Percentiles rank a stretch among this genome's conserved stretches.
phyloP scores from a whole-genome alignment of 768 basidiomycete species.

The Phaffia tasmanica region DNA sequence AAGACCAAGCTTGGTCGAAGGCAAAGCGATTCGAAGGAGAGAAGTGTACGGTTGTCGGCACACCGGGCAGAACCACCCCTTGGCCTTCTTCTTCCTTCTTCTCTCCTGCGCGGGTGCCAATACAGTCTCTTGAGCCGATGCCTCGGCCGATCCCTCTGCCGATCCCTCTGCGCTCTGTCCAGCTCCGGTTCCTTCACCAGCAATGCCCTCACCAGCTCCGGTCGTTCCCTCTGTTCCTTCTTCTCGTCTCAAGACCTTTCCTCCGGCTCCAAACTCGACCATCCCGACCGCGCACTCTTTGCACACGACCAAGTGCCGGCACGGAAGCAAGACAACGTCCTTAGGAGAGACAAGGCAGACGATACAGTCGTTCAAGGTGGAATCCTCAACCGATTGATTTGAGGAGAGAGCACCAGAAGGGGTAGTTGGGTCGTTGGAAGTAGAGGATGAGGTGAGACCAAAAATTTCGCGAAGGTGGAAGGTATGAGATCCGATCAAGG shows the following conservation, averaged over 20 bases:
- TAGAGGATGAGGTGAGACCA: slow-evolving; percentile 54
- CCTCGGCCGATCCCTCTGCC: slow-evolving; percentile 28
- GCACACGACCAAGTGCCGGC: slow-evolving; percentile 87
- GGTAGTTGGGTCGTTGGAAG: slow-evolving; percentile 31
- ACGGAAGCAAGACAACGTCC: slow-evolving; percentile 86
- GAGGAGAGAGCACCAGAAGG: slow-evolving; percentile 31
- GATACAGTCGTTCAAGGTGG: slow-evolving; percentile 58
- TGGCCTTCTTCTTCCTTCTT: slow-evolving; percentile 74
- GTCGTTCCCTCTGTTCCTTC: slow-evolving; percentile 16
- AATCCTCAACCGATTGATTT: slow-evolving; percentile 46
- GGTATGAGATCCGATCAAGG: slow-evolving; percentile 83
- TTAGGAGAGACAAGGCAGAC: slow-evolving; percentile 77
- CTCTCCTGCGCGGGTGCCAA: slow-evolving; percentile 30
- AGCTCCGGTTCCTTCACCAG: slow-evolving; percentile 34
- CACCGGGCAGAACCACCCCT: slow-evolving; percentile 96
- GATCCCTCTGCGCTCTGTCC: slow-evolving; percentile 26
- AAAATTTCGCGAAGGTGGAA: slow-evolving; percentile 95
- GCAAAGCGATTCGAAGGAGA: slow-evolving; percentile 60
- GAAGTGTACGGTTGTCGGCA: slow-evolving; percentile 91
- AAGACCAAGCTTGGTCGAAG: slow-evolving; percentile 23
- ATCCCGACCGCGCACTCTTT: slow-evolving; percentile 91
- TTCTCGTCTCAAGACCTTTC: slow-evolving; percentile 48
- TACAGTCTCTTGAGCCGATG: slow-evolving; percentile 29
- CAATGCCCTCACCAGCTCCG: slow-evolving; percentile 29
- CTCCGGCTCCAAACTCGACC: slow-evolving; percentile 94